Base-by-base conservation (phyloP, 2,329 filamentous ascomycete genomes). In the Colletotrichum sp. region DNA sequence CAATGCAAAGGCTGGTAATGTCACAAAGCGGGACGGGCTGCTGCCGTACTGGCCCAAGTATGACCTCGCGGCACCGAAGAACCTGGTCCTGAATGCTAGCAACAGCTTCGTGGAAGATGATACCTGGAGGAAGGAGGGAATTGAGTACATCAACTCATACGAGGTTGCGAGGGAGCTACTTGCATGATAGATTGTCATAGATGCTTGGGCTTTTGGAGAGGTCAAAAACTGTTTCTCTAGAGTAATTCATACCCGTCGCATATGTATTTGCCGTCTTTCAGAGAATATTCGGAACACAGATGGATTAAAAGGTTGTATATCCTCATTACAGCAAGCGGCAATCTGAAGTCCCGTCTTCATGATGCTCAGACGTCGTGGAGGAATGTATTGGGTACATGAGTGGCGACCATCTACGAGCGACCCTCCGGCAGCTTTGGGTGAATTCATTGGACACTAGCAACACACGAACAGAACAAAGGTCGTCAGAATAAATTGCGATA, bases 21-120 rank as follows among this genome's bases (percentile, higher is more conserved):
- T 60, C 2, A 67, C 70, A 2, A 68, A 48, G 15, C 34, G 77
- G 70, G 66, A 81, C 65, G 62, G 76, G 61, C 34, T 78, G 3
- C 65, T 87, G 21, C 85, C 87, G 1, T 61, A 77, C 13, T 89
- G 87, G 87, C 87, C 87, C 2, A 78, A 77, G 34, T 88, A 88
- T 70, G 78, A 83, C 67, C 75, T 85, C 1, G 71, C 78, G 1
- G 75, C 77, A 3, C 87, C 88, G 4, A 82, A 79, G 73, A 89
- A 89, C 32, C 84, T 88, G 80, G 86, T 89, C 5, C 74, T 88
- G 1, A 88, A 88, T 77, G 84, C 85, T 6, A 86, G 84, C 15
- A 78, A 79, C 24, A 85, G 83, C 34, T 86, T 84, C 80, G 81
- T 89, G 1, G 88, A 90, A 76, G 79, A 82, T 3, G 88, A 90